Evolutionary conservation across 257 asterid species (phyloP).

Genomic region (Fraxinus americana): DNA sequence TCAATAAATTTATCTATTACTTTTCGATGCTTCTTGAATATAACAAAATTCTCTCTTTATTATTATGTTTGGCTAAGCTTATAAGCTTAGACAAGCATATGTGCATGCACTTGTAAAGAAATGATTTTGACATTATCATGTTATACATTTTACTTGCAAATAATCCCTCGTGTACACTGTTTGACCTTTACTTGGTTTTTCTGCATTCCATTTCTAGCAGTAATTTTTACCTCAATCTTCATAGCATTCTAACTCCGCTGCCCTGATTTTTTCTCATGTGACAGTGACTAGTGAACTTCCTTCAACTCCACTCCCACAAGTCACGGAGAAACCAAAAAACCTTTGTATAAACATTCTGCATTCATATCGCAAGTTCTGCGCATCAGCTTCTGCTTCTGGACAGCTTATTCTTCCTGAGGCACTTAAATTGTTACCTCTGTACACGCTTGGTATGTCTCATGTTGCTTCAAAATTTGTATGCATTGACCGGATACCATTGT

Average conservation of each 20-base stretch:
- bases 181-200: constrained; percentile 15
- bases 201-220: not conserved
- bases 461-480: constrained; percentile 20
- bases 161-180: not conserved
- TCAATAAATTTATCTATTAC: not conserved
- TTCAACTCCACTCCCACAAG: constrained; percentile 72
- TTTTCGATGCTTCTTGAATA: not conserved
- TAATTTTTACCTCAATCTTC: not conserved
- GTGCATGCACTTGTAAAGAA: not conserved
- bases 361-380: constrained; percentile 93
- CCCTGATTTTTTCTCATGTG: constrained; percentile 28
- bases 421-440: constrained; percentile 90
- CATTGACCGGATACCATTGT: not conserved
- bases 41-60: not conserved
- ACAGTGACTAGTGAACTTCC: constrained; percentile 90
- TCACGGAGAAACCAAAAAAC: constrained; percentile 83
- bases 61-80: not conserved
- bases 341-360: constrained; percentile 82
- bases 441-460: constrained; percentile 75
- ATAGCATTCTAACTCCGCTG: constrained; percentile 22
- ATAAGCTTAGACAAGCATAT: not conserved
- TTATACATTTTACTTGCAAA: not conserved
- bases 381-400: constrained; percentile 92
- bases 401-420: constrained; percentile 99
- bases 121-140: no score